These are phyloP conservation scores for Yamadazyma aaseri DNA, from an alignment of 1,139 yeast genomes.

Conservation along the genomic window DNA sequence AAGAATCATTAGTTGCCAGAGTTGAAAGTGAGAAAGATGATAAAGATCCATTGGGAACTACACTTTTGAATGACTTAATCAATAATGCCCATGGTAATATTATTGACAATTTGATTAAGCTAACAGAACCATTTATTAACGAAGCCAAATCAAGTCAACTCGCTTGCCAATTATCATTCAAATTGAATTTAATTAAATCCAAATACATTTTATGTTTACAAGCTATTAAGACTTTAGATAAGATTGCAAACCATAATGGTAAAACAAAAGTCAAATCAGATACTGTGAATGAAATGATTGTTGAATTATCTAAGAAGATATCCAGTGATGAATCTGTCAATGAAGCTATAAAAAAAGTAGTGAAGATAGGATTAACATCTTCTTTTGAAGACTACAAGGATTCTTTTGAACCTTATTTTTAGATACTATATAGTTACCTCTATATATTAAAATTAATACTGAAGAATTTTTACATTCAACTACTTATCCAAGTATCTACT, in stretches of 20 bases:
- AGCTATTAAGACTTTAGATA: constrained; percentile 39
- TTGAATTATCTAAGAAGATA: constrained; percentile 24
- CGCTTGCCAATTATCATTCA: constrained; percentile 40
- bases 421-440: too few species aligned
- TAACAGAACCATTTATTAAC: constrained; percentile 31
- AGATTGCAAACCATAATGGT: constrained; percentile 22
- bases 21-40: constrained; percentile 48
- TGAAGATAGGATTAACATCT: constrained; percentile 38
- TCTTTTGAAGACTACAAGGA: constrained; percentile 29
- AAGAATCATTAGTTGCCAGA: constrained; percentile 35
- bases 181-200: constrained; percentile 36
- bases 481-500: constrained; percentile 58
- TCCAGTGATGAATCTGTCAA: constrained; percentile 30
- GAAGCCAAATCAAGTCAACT: constrained; percentile 35
- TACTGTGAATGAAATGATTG: constrained; percentile 26
- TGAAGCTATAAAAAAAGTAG: constrained; percentile 45
- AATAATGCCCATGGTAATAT: constrained; percentile 24
- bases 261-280: constrained; percentile 16
- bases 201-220: constrained; percentile 50
- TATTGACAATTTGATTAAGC: constrained; percentile 28
- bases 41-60: constrained; percentile 49
- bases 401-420: constrained; percentile 3
- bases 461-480: too few species aligned
- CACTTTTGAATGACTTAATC: constrained; percentile 28
- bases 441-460: too few species aligned